Base-by-base conservation (phyloP, 192 early-diverging fungal species). In the Coemansia reversa region DNA sequence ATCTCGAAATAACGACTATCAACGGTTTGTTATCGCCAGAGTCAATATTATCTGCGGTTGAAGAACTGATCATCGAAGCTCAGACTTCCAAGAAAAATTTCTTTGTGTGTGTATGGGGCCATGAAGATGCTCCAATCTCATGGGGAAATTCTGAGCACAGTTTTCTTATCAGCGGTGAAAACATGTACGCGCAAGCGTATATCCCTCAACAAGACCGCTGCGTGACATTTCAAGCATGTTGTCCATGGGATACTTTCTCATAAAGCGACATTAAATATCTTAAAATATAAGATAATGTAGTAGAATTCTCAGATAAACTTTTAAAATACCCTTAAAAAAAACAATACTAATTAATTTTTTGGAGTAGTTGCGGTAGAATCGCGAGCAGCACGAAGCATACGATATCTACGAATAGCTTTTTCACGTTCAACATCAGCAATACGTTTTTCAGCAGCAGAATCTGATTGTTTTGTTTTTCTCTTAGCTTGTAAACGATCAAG, bases 401-500 rank as follows among this genome's bases (percentile, higher is more conserved):
- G 72, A 53, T 81, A 81, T 27, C 78, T 55, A 56, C 74, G 68
- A 42, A 81, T 63, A 0, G 74, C 78, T 56, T 71, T 54, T 24
- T 81, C 73, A 18, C 78, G 72, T 59, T 81, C 78, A 0, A 55
- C 70, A 55, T 71, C 78, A 24, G 75, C 65, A 32, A 75, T 75
- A 7, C 74, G 78, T 60, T 81, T 81, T 54, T 75, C 69, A 3
- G 78, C 78, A 19, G 78, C 73, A 24, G 78, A 48, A 39, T 63
- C 73, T 24, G 69, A 73, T 24, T 57, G 52, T 50, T 69, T 72
- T 0, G 73, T 69, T 70, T 81, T 81, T 20, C 78, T 51, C 60
- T 63, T 65, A 25, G 66, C 69, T 66, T 81, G 78, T 72, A 81
- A 72, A 14, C 69, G 68, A 50, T 81, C 78, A 28, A 81, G 48